phyloP scores from a whole-genome alignment of 306 rosid genomes.

The Psophocarpus tetragonolobus region DNA sequence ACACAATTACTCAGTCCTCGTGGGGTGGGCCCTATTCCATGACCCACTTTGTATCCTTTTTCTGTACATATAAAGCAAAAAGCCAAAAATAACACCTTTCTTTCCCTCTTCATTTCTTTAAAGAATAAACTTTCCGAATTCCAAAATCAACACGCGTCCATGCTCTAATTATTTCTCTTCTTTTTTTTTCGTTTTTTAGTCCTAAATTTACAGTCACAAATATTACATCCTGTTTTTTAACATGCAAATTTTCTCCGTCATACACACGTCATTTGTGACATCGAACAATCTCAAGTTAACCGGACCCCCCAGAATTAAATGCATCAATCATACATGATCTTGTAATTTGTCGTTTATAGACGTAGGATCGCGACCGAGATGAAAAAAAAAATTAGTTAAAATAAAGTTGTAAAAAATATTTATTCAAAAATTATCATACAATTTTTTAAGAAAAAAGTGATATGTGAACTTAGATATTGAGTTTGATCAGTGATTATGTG shows the following conservation, averaged over 20 bases:
- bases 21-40: constrained; percentile 32
- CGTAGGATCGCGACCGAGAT: too few species aligned
- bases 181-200: constrained; percentile 4
- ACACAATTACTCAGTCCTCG: constrained; percentile 33
- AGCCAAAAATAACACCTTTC: constrained; percentile 41
- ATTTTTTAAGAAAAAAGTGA: too few species aligned
- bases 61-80: constrained; percentile 39
- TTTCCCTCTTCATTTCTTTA: background rate
- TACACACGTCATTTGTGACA: constrained; percentile 46
- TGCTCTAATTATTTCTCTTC: constrained; percentile 45
- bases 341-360: too few species aligned
- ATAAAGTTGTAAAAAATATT: too few species aligned
- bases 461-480: too few species aligned
- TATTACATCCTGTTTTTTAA: background rate
- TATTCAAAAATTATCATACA: too few species aligned
- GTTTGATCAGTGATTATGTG: too few species aligned
- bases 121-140: background rate
- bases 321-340: background rate
- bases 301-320: background rate
- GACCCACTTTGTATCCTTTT: constrained; percentile 54
- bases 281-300: background rate
- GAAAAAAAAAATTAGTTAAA: too few species aligned
- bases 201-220: background rate
- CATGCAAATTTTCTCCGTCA: constrained; percentile 34
- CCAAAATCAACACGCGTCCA: constrained; percentile 49